phyloP scores from a whole-genome alignment of 805 yeast genomes.

The Metschnikowia baotianmanensis region DNA sequence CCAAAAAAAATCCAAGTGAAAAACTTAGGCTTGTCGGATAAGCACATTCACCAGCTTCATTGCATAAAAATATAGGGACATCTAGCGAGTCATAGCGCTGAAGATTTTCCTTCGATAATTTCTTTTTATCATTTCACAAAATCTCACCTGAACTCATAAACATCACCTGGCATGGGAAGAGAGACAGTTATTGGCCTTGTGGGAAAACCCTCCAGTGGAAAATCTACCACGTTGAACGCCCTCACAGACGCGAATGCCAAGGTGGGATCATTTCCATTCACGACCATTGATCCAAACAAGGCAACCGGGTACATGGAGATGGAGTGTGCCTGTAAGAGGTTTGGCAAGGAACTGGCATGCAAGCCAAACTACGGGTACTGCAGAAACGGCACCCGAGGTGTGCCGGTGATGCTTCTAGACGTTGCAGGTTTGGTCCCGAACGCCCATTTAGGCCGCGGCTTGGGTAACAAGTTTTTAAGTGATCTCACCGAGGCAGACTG shows the following conservation, averaged over 20 bases:
- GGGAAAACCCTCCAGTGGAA: conserved; percentile 97
- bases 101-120: too few relatives aligned
- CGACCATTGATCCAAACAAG: conserved; percentile 92
- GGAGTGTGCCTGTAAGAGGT: conserved; percentile 85
- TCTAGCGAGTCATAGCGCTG: too few relatives aligned
- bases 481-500: conserved; percentile 97
- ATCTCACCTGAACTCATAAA: too few relatives aligned
- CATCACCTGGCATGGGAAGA: conserved; percentile 37
- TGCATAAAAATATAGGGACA: too few relatives aligned
- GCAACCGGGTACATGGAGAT: conserved; percentile 79
- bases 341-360: conserved; percentile 60
- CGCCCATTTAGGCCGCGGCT: conserved; percentile 91
- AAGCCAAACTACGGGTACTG: conserved; percentile 98
- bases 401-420: conserved; percentile 86
- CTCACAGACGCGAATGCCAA: conserved; percentile 94
- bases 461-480: conserved; percentile 86
- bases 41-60: background rate
- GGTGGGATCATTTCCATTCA: conserved; percentile 95
- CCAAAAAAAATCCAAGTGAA: too few relatives aligned
- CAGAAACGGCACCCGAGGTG: conserved; percentile 75
- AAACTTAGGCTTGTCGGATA: background rate
- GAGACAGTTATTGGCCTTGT: conserved; percentile 94
- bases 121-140: too few relatives aligned
- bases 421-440: conserved; percentile 99
- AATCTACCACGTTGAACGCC: conserved; percentile 75